Evolutionary conservation across 306 rosid species (phyloP).

Genomic region (Malus asiatica): DNA sequence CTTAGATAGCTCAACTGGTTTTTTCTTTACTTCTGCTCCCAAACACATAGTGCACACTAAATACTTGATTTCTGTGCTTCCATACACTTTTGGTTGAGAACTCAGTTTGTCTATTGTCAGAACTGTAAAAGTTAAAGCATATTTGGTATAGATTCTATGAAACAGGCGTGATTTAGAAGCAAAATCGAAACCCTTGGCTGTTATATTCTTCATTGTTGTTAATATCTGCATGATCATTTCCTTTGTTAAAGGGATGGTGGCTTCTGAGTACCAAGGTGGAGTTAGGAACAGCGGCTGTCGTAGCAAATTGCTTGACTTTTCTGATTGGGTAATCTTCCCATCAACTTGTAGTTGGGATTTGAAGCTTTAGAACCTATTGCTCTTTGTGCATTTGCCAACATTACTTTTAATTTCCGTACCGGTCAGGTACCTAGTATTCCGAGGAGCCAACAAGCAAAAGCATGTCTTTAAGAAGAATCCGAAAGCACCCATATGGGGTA

Average conservation of each 20-base stretch:
- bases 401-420: neutral
- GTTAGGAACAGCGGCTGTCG: slow-evolving; percentile 42
- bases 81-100: neutral
- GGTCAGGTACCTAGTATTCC: slow-evolving; percentile 76
- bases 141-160: neutral
- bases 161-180: neutral
- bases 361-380: neutral
- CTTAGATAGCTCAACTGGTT: slow-evolving; percentile 1
- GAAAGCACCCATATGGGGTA: slow-evolving; percentile 86
- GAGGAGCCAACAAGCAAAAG: slow-evolving; percentile 98
- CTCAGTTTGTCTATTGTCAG: neutral
- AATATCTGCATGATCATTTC: neutral
- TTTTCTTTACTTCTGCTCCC: neutral
- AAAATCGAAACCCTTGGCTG: neutral
- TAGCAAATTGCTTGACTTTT: slow-evolving; percentile 74
- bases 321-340: slow-evolving; percentile 61
- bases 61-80: neutral
- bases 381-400: neutral
- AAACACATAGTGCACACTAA: neutral
- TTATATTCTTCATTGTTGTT: neutral
- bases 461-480: slow-evolving; percentile 83
- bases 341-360: neutral
- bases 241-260: slow-evolving; percentile 83
- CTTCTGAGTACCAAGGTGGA: slow-evolving; percentile 69
- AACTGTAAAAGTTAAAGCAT: neutral